Evolutionary conservation across 1,284 basidiomycete species (phyloP), one percentile per base, ranked within the genome.

Genomic region (Apiotrichum siamense): DNA sequence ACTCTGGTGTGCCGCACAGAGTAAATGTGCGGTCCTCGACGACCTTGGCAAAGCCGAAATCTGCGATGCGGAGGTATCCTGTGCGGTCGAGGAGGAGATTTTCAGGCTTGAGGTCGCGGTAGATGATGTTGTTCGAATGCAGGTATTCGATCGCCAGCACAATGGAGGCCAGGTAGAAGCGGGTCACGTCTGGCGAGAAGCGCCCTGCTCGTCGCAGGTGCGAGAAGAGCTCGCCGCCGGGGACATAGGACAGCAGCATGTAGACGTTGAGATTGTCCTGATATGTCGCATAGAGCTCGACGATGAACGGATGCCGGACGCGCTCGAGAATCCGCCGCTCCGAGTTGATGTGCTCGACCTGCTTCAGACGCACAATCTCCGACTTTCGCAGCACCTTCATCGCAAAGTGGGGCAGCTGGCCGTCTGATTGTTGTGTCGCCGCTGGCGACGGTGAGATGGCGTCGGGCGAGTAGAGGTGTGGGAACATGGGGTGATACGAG

Each of bases 291-390:
- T 72, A 69, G 47, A 81, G 70, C 58, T 81, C 80, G 55, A 81
- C 79, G 44, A 81, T 72, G 67, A 81, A 81, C 6, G 79, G 78
- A 64, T 81, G 79, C 25, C 77, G 70, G 7, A 80, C 74, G 18
- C 75, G 69, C 17, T 77, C 76, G 38, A 81, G 70, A 47, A 80
- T 78, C 44, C 65, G 68, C 20, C 77, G 70, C 57, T 81, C 79
- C 26, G 75, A 77, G 59, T 78, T 79, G 65, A 79, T 77, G 58
- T 81, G 79, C 61, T 80, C 77, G 32, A 81, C 76, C 60, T 81
- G 79, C 55, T 79, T 78, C 29, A 80, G 61, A 23, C 75, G 67
- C 26, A 80, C 77, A 47, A 80, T 73, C 54, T 79, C 77, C 6
- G 69, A 65, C 63, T 81, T 80, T 33, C 72, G 67, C 32, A 81